Percentiles rank a stretch among this genome's conserved stretches.
Evolutionary conservation across 2,329 filamentous ascomycete species (phyloP).

Genomic region (Penicillium aurantiogriseum): DNA sequence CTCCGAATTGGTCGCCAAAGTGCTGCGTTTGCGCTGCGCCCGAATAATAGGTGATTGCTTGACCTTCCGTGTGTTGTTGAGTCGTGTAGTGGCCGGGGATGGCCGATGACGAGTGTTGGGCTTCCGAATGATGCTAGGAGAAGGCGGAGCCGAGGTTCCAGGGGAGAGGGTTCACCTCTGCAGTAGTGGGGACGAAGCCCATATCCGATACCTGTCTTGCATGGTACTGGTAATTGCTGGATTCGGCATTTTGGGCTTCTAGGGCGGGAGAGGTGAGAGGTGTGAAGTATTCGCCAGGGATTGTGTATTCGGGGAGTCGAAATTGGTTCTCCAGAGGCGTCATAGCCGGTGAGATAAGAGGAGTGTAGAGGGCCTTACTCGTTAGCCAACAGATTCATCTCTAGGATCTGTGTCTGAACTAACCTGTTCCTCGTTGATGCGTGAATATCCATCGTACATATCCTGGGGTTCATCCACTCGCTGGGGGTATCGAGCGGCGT

Average conservation of each 20-base stretch:
- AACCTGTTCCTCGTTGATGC: slow-evolving; percentile 47
- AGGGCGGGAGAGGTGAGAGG: slow-evolving; percentile 52
- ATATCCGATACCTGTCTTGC: slow-evolving; percentile 39
- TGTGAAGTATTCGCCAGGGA: slow-evolving; percentile 51
- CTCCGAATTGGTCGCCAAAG: slow-evolving; percentile 34
- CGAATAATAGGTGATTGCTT: slow-evolving; percentile 48
- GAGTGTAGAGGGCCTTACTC: slow-evolving; percentile 48
- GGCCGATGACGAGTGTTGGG: slow-evolving; percentile 36
- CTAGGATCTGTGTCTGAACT: slow-evolving; percentile 4
- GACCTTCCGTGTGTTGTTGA: slow-evolving; percentile 37
- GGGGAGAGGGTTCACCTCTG: slow-evolving; percentile 41
- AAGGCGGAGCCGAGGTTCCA: slow-evolving; percentile 26
- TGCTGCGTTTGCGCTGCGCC: slow-evolving; percentile 42
- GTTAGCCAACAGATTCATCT: slow-evolving; percentile 1
- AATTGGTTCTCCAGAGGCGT: slow-evolving; percentile 50
- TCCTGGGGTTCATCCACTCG: slow-evolving; percentile 42
- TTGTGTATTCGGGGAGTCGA: slow-evolving; percentile 48
- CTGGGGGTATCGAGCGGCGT: slow-evolving; percentile 41
- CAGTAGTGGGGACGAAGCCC: slow-evolving; percentile 42
- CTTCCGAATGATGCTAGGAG: slow-evolving; percentile 34
- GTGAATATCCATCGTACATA: slow-evolving; percentile 46
- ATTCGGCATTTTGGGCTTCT: slow-evolving; percentile 44
- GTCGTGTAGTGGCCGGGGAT: slow-evolving; percentile 33
- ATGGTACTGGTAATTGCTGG: slow-evolving; percentile 37
- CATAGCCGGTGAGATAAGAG: slow-evolving; percentile 51